Evolutionary conservation across 768 basidiomycete species (phyloP), one percentile per base, ranked within the genome.

Genomic region (Boletus sp.): DNA sequence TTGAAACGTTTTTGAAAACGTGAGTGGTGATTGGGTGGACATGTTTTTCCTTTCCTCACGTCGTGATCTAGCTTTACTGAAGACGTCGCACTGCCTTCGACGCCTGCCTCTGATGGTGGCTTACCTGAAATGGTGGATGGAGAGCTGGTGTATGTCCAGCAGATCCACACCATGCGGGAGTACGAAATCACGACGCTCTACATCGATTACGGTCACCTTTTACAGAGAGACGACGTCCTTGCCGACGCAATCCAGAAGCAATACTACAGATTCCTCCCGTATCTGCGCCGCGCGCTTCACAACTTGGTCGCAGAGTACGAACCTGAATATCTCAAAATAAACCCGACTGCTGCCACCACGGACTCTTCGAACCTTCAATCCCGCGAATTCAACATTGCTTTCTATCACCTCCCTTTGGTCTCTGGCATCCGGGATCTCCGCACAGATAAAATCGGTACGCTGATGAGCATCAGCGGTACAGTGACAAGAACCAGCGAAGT

Each of bases 401-500:
- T 99, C 71, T 95, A 98, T 73, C 89, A 93, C 65, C 80, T 99
- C 10, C 94, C 94, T 11, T 78, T 99, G 37, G 92, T 95, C 14
- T 93, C 92, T 46, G 94, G 94, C 6, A 99, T 99, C 55, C 89
- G 97, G 15, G 92, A 96, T 64, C 78, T 99, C 33, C 81, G 89
- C 64, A 98, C 94, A 44, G 92, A 93, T 62, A 90, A 89, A 72
- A 97, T 98, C 56, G 97, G 97, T 18, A 92, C 90, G 3, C 77
- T 99, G 57, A 89, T 95, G 83, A 89, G 90, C 67, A 96, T 99
- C 73, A 91, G 90, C 63, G 97, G 97, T 15, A 99, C 97, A 1
- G 96, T 98, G 37, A 98, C 97, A 1, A 83, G 97, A 51, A 99
- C 97, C 4, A 94, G 92, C 63, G 97, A 99, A 77, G 97, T 99